A percentile compares a stretch with the other conserved stretches of the same genome.
Evolutionary conservation across 2,329 filamentous ascomycete genomes (phyloP).

Genomic region (Ophiosphaerella korrae): DNA sequence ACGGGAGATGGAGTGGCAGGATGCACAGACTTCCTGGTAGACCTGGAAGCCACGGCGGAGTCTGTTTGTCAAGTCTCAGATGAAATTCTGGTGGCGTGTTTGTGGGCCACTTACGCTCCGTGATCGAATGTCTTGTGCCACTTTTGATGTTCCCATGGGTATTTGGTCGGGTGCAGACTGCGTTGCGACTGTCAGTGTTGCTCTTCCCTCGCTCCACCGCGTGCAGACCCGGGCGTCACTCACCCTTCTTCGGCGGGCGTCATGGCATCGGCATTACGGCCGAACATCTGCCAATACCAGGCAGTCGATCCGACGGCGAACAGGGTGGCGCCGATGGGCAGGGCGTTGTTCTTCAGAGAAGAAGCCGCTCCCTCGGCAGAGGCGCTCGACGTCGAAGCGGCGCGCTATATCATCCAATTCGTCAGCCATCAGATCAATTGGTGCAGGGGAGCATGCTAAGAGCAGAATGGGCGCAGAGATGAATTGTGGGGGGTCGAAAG

Average conservation of each 20-base stretch:
- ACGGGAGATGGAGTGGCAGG: constrained; percentile 94
- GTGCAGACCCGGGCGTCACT: constrained; percentile 55
- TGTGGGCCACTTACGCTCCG: constrained; percentile 73
- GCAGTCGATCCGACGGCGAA: constrained; percentile 87
- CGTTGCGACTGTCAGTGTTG: constrained; percentile 30
- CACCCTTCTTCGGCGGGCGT: constrained; percentile 98
- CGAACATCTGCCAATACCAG: constrained; percentile 98
- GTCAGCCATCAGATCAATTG: constrained; percentile 41
- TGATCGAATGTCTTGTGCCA: constrained; percentile 97
- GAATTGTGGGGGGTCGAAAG: constrained; percentile 32
- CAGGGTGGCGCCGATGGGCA: constrained; percentile 83
- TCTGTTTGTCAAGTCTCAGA: constrained; percentile 53
- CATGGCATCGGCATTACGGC: constrained; percentile 83
- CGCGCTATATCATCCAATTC: constrained; percentile 52
- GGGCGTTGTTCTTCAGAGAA: constrained; percentile 81
- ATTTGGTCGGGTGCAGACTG: constrained; percentile 88
- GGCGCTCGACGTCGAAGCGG: constrained; percentile 71
- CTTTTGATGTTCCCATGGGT: constrained; percentile 94
- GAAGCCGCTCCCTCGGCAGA: constrained; percentile 73
- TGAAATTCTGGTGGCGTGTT: not conserved
- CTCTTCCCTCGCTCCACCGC: constrained; percentile 27
- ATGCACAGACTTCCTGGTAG: constrained; percentile 97
- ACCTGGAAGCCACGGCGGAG: constrained; percentile 99
- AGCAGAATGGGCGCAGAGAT: constrained; percentile 20
- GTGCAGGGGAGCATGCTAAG: constrained; percentile 17